Conservation (phyloP, 1,139 yeast genomes). For the Candida tropicalis region DNA sequence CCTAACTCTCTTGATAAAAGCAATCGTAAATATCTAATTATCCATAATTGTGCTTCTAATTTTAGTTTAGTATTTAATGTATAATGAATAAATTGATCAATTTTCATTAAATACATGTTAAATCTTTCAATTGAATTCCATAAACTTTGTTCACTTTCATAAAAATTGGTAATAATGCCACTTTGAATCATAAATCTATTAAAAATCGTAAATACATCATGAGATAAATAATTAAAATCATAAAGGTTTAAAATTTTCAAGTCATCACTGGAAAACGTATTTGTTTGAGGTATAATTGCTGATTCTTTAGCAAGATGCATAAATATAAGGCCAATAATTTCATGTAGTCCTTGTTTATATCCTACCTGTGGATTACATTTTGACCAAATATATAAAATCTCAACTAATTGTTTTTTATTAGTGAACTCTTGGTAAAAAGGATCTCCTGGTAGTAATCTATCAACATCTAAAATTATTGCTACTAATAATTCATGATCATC, state of each 20-base stretch:
- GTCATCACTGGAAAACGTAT: conserved; percentile 38
- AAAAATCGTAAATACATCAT: conserved; percentile 52
- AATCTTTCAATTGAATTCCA: conserved; percentile 51
- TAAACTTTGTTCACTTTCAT: conserved; percentile 43
- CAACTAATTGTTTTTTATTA: conserved; percentile 47
- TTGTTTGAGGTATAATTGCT: conserved; percentile 34
- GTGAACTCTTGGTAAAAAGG: conserved; percentile 42
- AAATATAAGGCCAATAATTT: conserved; percentile 62
- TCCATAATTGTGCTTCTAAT: conserved; percentile 66
- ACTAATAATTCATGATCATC: conserved; percentile 31
- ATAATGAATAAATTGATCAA: conserved; percentile 49
- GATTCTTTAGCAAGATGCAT: conserved; percentile 50
- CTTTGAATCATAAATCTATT: conserved; percentile 42
- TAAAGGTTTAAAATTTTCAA: conserved; percentile 38
- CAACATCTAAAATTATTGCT: conserved; percentile 64
- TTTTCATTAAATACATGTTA: conserved; percentile 48
- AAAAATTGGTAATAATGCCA: conserved; percentile 42
- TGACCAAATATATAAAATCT: conserved; percentile 57
- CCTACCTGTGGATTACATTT: conserved; percentile 53
- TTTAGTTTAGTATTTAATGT: conserved; percentile 48
- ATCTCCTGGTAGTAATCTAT: conserved; percentile 64
- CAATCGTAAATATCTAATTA: conserved; percentile 64
- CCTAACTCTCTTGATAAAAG: conserved; percentile 63
- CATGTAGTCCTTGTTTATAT: conserved; percentile 75
- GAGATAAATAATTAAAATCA: conserved; percentile 40